Percentiles rank a stretch among this genome's conserved stretches.
Evolutionary conservation across 2,329 filamentous ascomycete species (phyloP).

Genomic region (Trichoderma hamatum): DNA sequence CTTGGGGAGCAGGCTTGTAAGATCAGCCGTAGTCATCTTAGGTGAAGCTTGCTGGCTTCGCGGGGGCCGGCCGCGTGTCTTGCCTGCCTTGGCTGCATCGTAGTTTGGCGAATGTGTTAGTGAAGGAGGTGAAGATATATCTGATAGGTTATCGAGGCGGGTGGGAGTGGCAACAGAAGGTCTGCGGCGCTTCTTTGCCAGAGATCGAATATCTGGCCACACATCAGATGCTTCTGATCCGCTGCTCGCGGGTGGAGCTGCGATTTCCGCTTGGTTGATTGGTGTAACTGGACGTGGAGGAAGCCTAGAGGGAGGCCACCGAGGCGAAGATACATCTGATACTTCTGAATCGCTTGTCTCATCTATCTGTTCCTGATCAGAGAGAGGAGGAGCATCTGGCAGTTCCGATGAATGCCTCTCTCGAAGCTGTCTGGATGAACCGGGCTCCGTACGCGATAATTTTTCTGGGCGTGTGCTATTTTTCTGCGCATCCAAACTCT

Average conservation of each 20-base stretch:
- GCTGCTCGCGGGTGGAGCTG: constrained; percentile 60
- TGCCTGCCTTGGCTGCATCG: constrained; percentile 34
- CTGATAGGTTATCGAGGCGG: constrained; percentile 50
- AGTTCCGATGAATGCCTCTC: constrained; percentile 37
- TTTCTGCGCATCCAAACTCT: constrained; percentile 53
- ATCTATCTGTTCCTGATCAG: constrained; percentile 27
- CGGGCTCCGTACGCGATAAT: constrained; percentile 37
- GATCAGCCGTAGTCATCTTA: constrained; percentile 57
- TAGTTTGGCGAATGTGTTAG: constrained; percentile 68
- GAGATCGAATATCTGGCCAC: constrained; percentile 57
- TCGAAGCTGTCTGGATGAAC: constrained; percentile 31
- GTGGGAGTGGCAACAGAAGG: constrained; percentile 44
- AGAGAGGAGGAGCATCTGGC: constrained; percentile 41
- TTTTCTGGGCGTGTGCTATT: constrained; percentile 45
- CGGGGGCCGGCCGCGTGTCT: constrained; percentile 38
- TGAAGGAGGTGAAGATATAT: constrained; percentile 66
- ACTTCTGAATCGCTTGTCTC: constrained; percentile 44
- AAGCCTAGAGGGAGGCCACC: constrained; percentile 34
- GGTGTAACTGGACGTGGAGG: constrained; percentile 46
- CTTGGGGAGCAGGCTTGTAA: constrained; percentile 58
- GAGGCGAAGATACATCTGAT: constrained; percentile 44
- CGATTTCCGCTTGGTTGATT: constrained; percentile 51
- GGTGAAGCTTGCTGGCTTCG: constrained; percentile 42
- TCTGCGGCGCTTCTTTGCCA: constrained; percentile 52
- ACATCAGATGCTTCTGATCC: constrained; percentile 49